phyloP scores from a whole-genome alignment of 1,139 yeast genomes.

The Yarrowia galli region DNA sequence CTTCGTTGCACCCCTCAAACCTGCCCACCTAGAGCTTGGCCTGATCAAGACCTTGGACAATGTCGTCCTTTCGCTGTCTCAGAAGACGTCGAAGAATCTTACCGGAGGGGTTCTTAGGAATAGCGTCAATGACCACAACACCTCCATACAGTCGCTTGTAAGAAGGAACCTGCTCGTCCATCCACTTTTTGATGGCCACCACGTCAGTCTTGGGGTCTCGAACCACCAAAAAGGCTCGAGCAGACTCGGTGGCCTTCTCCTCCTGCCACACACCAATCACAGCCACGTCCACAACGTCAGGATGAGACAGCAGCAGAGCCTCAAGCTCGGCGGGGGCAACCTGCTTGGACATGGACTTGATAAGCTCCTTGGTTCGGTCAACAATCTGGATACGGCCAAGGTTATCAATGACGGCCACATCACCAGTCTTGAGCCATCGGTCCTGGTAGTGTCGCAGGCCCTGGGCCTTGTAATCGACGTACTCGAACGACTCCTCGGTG shows the following conservation, averaged over 20 bases:
- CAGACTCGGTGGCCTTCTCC: constrained; percentile 52
- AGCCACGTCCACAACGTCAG: constrained; percentile 51
- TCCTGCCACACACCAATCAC: constrained; percentile 50
- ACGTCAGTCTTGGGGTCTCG: constrained; percentile 41
- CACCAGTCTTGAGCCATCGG: constrained; percentile 79
- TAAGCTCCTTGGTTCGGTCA: constrained; percentile 81
- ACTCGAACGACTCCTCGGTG: constrained; percentile 28
- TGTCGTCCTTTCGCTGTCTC: constrained; percentile 45
- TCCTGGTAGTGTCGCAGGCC: constrained; percentile 65
- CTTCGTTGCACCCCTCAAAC: background rate
- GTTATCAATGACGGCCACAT: constrained; percentile 64
- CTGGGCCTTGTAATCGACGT: constrained; percentile 37
- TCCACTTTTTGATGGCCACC: constrained; percentile 45
- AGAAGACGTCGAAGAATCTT: constrained; percentile 50
- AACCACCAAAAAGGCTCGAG: constrained; percentile 52
- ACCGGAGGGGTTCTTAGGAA: constrained; percentile 52
- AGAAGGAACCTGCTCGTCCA: constrained; percentile 49
- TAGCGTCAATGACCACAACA: constrained; percentile 47
- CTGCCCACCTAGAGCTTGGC: constrained; percentile 41
- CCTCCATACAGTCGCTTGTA: constrained; percentile 53
- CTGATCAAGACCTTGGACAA: constrained; percentile 42
- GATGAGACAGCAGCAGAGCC: constrained; percentile 61
- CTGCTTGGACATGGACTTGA: constrained; percentile 84
- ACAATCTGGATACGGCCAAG: constrained; percentile 67
- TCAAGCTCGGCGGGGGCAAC: constrained; percentile 84